Evolutionary conservation across 2,329 filamentous ascomycete species (phyloP).

Genomic region (Microcera coccophila): DNA sequence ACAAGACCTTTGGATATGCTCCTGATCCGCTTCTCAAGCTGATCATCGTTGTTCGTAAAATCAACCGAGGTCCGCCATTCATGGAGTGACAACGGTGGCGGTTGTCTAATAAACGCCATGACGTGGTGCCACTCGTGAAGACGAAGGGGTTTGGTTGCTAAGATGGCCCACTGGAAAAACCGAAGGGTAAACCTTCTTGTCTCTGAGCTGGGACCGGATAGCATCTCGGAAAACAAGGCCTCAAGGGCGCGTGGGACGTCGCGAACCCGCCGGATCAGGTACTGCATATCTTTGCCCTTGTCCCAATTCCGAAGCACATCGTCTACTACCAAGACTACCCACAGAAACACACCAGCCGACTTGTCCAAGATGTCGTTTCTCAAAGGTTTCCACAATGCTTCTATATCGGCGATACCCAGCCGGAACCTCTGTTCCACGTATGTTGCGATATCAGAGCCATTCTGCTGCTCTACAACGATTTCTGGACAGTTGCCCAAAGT

Average conservation of each 20-base stretch:
- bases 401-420: not conserved
- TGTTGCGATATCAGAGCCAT: conserved; percentile 3
- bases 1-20: conserved; percentile 6
- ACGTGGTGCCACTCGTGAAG: conserved; percentile 18
- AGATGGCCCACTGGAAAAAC: conserved; percentile 12
- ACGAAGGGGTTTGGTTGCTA: conserved; percentile 2
- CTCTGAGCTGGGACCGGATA: accelerated
- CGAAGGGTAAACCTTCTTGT: not conserved
- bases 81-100: not conserved
- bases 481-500: not conserved
- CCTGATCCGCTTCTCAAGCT: conserved; percentile 13
- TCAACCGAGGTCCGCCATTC: conserved; percentile 5
- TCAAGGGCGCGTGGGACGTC: conserved; percentile 2
- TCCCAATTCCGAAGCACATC: conserved; percentile 5
- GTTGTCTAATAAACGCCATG: conserved; percentile 6
- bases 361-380: not conserved
- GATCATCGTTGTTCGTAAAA: conserved; percentile 5
- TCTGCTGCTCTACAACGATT: conserved; percentile 2
- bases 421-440: conserved; percentile 7
- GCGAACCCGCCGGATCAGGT: not conserved
- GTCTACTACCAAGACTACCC: conserved; percentile 10
- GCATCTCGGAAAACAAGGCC: not conserved
- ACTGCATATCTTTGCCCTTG: not conserved
- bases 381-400: not conserved
- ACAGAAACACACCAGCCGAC: conserved; percentile 12